Evolutionary conservation across 2,329 filamentous ascomycete genomes (phyloP), one percentile per base, ranked within the genome.

Genomic region (Chaetomium globosum): DNA sequence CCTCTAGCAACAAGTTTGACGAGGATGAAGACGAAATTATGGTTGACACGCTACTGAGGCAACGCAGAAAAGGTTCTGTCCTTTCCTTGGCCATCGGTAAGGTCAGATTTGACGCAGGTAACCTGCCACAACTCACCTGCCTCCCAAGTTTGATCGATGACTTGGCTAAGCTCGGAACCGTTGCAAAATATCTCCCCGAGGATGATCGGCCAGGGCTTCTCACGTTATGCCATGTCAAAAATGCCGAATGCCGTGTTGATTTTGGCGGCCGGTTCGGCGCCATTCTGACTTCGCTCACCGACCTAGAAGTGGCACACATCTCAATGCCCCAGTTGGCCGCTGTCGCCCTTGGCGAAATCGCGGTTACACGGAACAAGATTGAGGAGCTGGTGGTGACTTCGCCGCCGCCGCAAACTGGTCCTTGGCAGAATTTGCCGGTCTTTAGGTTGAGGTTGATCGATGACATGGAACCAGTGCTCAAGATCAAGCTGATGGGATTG

Each of bases 161-260:
- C 72, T 76, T 98, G 57, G 84, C 89, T 6, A 92, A 90, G 70
- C 81, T 99, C 5, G 91, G 93, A 0, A 93, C 88, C 0, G 92
- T 99, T 30, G 86, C 94, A 7, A 98, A 97, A 74, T 98, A 98
- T 75, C 82, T 99, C 2, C 94, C 95, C 0, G 94, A 99, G 71
- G 95, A 99, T 76, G 94, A 99, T 72, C 86, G 93, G 1, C 95
- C 95, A 2, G 95, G 95, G 0, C 81, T 98, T 23, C 81, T 99
- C 46, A 93, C 89, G 0, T 80, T 99, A 46, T 82, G 84, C 0
- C 81, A 87, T 33, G 76, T 97, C 61, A 85, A 87, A 60, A 85
- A 87, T 21, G 71, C 92, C 7, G 83, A 89, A 31, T 77, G 85
- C 9, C 80, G 82, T 30, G 77, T 91, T 10, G 84, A 90, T 52